Evolutionary conservation across 2,329 filamentous ascomycete species (phyloP), one percentile per base, ranked within the genome.

Genomic region (Amphichorda felina): DNA sequence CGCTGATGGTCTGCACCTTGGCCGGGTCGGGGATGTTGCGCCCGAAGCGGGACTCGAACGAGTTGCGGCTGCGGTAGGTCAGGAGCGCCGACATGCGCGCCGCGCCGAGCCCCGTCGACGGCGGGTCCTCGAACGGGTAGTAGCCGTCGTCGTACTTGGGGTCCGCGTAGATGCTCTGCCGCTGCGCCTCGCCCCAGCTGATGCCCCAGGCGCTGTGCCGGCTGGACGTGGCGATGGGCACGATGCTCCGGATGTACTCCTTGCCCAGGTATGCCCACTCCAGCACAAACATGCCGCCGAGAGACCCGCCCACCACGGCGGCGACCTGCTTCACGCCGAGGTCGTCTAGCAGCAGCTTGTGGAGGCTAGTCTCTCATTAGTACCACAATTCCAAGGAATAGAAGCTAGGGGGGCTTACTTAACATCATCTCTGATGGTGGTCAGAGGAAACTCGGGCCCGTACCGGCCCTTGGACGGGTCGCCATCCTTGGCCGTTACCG

Each of bases 111-210:
- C 91, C 91, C 1, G 87, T 82, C 0, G 78, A 67, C 1, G 91
- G 91, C 24, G 88, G 88, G 47, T 96, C 86, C 22, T 82, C 72
- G 49, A 91, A 93, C 1, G 76, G 51, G 54, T 96, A 98, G 61
- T 95, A 96, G 30, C 91, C 91, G 50, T 96, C 88, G 42, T 95
- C 87, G 57, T 98, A 98, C 63, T 95, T 96, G 22, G 91, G 91
- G 54, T 98, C 91, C 27, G 86, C 88, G 61, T 96, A 98, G 55
- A 98, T 96, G 68, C 82, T 88, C 60, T 91, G 84, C 35, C 85
- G 71, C 56, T 93, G 85, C 4, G 84, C 84, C 55, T 91, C 85
- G 29, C 83, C 84, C 85, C 85, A 93, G 58, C 82, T 88, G 50
- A 91, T 93, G 17, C 85, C 81, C 85, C 85, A 93, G 5, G 85